Conservation (phyloP, 2,329 filamentous ascomycete genomes). For the Exserohilum rostratum region DNA sequence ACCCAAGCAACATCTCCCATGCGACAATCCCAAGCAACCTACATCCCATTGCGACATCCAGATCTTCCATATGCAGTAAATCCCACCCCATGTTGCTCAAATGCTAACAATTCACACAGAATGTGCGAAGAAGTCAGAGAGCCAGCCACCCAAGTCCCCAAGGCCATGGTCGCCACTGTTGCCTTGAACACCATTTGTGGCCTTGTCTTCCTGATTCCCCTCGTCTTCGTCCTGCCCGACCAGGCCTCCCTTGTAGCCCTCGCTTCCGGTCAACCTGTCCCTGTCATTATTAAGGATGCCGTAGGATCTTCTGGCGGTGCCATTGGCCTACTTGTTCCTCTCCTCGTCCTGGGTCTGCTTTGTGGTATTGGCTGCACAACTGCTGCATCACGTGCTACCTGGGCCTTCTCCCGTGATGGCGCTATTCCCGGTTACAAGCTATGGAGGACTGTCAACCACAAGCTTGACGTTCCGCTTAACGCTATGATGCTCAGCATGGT, state of each 20-base stretch:
- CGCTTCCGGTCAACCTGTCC: conserved; percentile 66
- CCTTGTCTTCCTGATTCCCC: conserved; percentile 70
- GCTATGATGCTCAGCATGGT: conserved; percentile 75
- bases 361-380: conserved; percentile 74
- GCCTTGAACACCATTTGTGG: conserved; percentile 70
- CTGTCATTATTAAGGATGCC: conserved; percentile 67
- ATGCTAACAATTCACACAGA: conserved; percentile 49
- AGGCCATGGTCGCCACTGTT: conserved; percentile 72
- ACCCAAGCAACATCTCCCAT: conserved; percentile 22
- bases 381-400: conserved; percentile 69
- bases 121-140: conserved; percentile 77
- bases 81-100: conserved; percentile 13
- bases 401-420: conserved; percentile 73
- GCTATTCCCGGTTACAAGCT: conserved; percentile 67
- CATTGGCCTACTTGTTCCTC: conserved; percentile 67
- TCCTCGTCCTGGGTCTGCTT: conserved; percentile 69
- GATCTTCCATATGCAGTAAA: conserved; percentile 25
- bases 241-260: conserved; percentile 61
- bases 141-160: conserved; percentile 71
- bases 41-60: conserved; percentile 26
- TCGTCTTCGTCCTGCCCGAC: conserved; percentile 72
- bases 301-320: conserved; percentile 66
- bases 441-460: conserved; percentile 67
- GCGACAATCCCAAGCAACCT: conserved; percentile 22
- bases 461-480: conserved; percentile 70